phyloP scores from a whole-genome alignment of 1,284 basidiomycete species.

The Golubevia pallescens region DNA sequence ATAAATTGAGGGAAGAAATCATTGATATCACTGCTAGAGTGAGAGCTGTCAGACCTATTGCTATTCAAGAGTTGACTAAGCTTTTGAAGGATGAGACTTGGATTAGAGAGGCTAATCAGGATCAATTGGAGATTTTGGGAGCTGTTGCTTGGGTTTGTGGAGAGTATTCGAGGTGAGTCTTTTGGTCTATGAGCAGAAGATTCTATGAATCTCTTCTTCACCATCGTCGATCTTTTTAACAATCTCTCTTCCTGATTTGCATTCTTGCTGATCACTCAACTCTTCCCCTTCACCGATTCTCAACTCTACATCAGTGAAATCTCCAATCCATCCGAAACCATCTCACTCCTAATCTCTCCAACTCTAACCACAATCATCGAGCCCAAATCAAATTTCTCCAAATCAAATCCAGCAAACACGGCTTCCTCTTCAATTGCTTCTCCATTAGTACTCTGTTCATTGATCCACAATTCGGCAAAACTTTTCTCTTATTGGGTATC shows the following conservation, averaged over 20 bases:
- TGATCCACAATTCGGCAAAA: slow-evolving; percentile 50
- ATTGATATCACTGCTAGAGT: slow-evolving; percentile 46
- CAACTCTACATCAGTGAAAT: slow-evolving; percentile 10
- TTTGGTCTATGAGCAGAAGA: too few relatives aligned
- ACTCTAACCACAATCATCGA: slow-evolving; percentile 11
- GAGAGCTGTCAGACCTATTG: slow-evolving; percentile 27
- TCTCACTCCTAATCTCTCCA: slow-evolving; percentile 21
- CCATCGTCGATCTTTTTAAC: not conserved
- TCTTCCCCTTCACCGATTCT: too few relatives aligned
- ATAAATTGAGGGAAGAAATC: slow-evolving; percentile 41
- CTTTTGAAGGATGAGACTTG: slow-evolving; percentile 17
- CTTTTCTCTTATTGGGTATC: slow-evolving; percentile 49
- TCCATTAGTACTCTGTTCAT: not conserved
- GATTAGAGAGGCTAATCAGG: slow-evolving; percentile 10
- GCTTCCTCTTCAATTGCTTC: not conserved
- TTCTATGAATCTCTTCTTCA: not conserved
- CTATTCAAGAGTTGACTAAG: slow-evolving; percentile 19
- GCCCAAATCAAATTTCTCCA: not conserved
- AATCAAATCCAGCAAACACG: not conserved
- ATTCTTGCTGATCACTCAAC: too few relatives aligned
- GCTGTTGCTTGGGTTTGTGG: slow-evolving; percentile 49
- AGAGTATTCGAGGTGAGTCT: slow-evolving; percentile 31
- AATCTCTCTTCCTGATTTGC: slow-evolving; percentile 1
- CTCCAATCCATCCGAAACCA: slow-evolving; percentile 10
- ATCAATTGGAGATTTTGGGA: slow-evolving; percentile 30